These are phyloP conservation scores for Phytopythium montanum DNA, from an alignment of 352 stramenopile genomes.

Conservation along the genomic window DNA sequence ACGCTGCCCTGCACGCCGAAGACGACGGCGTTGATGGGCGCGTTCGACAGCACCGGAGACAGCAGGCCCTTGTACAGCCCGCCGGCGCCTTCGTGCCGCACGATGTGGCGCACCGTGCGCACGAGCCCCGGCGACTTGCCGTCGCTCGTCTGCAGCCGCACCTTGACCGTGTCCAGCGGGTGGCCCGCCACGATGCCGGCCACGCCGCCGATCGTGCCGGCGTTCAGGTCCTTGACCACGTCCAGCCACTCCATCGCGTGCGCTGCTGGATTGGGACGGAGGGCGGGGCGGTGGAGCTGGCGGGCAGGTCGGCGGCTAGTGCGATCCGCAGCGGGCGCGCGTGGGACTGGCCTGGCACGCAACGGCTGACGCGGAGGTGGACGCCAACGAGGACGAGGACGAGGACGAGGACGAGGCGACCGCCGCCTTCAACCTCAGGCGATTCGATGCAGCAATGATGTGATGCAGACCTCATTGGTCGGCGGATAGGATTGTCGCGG, in stretches of 20 bases:
- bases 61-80: conserved; percentile 75
- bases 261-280: no score
- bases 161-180: conserved; percentile 86
- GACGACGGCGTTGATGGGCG: conserved; percentile 81
- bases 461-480: background rate
- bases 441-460: conserved; percentile 2
- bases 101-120: conserved; percentile 47
- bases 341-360: background rate
- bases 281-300: no score
- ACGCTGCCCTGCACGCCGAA: conserved; percentile 75
- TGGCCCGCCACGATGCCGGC: conserved; percentile 76
- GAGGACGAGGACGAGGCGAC: no score
- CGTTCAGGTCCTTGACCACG: conserved; percentile 80
- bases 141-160: conserved; percentile 69
- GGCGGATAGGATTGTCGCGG: no score
- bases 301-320: background rate
- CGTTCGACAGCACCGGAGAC: conserved; percentile 78
- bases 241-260: conserved; percentile 73
- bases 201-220: conserved; percentile 75
- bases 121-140: conserved; percentile 29
- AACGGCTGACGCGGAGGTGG: no score
- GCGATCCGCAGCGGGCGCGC: background rate
- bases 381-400: no score
- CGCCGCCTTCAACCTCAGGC: conserved; percentile 2
- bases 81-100: conserved; percentile 46